Conservation (phyloP, 1,139 yeast species). For the Scheffersomyces titani region DNA sequence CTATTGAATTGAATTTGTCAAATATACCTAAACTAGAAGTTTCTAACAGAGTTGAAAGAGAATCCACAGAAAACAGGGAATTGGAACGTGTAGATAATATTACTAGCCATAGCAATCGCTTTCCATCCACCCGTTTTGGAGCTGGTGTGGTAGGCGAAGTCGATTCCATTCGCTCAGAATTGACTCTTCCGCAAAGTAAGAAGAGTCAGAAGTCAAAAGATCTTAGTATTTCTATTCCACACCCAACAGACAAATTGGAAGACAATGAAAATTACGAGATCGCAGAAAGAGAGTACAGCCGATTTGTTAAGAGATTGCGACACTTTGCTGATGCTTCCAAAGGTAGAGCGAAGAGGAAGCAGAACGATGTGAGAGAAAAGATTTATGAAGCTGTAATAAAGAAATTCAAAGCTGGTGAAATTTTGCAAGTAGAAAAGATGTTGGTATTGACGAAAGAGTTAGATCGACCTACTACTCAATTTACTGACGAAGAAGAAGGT, state of each 20-base stretch:
- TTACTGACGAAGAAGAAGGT: conserved; percentile 48
- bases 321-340: conserved; percentile 25
- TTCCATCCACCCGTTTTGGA: not conserved
- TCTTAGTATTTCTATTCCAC: conserved; percentile 12
- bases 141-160: not conserved
- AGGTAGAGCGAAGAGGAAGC: conserved; percentile 19
- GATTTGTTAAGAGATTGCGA: conserved; percentile 22
- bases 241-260: conserved; percentile 11
- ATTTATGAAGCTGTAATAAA: conserved; percentile 24
- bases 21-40: not conserved
- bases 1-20: not conserved
- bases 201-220: conserved; percentile 6
- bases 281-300: conserved; percentile 23
- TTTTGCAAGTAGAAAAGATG: conserved; percentile 65
- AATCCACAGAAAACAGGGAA: not conserved
- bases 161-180: not conserved
- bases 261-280: conserved; percentile 10
- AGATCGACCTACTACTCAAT: conserved; percentile 10
- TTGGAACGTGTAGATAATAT: not conserved
- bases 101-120: not conserved
- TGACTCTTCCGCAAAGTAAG: not conserved
- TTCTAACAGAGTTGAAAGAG: not conserved
- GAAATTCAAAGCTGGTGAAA: conserved; percentile 53
- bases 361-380: conserved; percentile 19
- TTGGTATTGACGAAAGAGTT: conserved; percentile 56